These are phyloP conservation scores for Lodderomyces orthopsilosis DNA, from an alignment of 1,139 yeast species.

Conservation along the genomic window DNA sequence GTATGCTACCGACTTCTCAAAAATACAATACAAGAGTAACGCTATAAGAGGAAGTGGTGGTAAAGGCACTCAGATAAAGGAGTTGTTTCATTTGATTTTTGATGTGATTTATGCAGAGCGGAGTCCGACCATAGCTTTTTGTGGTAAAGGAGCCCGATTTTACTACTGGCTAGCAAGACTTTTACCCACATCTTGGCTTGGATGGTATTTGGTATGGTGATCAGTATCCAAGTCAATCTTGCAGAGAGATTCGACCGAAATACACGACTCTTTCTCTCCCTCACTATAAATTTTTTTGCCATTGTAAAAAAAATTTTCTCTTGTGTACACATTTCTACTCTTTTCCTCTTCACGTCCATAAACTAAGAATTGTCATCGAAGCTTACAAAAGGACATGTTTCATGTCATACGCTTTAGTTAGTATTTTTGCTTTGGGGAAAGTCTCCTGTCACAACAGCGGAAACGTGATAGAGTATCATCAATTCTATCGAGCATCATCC, in stretches of 20 bases:
- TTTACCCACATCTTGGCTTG: conserved; percentile 34
- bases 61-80: conserved; percentile 41
- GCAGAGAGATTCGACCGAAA: neutral
- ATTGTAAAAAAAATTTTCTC: neutral
- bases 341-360: conserved; percentile 49
- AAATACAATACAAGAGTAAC: conserved; percentile 30
- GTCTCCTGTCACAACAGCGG: conserved; percentile 85
- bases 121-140: conserved; percentile 38
- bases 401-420: neutral
- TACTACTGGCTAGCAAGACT: conserved; percentile 36
- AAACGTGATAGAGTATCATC: conserved; percentile 49
- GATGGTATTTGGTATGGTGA: conserved; percentile 18
- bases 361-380: conserved; percentile 84
- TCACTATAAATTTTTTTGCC: neutral
- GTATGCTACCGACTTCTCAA: conserved; percentile 35
- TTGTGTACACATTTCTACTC: conserved; percentile 8
- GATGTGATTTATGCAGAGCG: conserved; percentile 44
- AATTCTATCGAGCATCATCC: conserved; percentile 23
- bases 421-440: conserved; percentile 77
- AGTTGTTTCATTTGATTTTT: conserved; percentile 52
- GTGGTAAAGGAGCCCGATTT: conserved; percentile 51
- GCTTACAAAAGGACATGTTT: conserved; percentile 54
- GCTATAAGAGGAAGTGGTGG: conserved; percentile 37
- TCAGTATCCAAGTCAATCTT: conserved; percentile 1
- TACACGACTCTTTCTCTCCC: neutral